These are phyloP conservation scores for Macrolepiota albuminosa DNA, from an alignment of 768 basidiomycete genomes.

Conservation along the genomic window DNA sequence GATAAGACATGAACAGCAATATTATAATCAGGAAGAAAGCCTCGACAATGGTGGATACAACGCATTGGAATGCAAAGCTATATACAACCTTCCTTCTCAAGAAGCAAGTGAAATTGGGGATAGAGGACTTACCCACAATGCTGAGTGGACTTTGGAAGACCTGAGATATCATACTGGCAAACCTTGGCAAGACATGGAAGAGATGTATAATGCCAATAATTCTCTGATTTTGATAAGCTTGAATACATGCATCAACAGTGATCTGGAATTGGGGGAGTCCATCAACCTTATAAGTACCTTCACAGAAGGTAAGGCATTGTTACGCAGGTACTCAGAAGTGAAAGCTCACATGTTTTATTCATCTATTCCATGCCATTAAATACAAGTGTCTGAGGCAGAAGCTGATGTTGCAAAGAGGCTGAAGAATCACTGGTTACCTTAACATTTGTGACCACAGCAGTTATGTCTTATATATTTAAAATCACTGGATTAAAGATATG, in stretches of 20 bases:
- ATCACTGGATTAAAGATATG: neutral
- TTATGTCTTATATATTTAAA: neutral
- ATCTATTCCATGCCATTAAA: neutral
- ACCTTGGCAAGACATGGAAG: neutral
- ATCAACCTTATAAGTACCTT: constrained; percentile 25
- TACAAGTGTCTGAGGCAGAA: constrained; percentile 44
- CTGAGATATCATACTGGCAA: neutral
- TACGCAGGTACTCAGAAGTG: constrained; percentile 32
- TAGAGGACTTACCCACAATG: neutral
- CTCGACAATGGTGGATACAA: neutral
- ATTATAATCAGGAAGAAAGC: neutral
- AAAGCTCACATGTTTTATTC: constrained; percentile 2
- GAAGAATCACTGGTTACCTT: constrained; percentile 63
- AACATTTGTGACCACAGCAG: constrained; percentile 34
- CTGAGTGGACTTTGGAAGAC: neutral
- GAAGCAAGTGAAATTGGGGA: neutral
- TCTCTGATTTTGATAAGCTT: neutral
- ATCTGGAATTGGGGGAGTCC: neutral
- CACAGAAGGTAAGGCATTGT: constrained; percentile 48
- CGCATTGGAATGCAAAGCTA: neutral
- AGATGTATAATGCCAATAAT: neutral
- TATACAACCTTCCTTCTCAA: neutral
- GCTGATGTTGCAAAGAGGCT: constrained; percentile 55
- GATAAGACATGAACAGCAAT: neutral
- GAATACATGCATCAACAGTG: constrained; percentile 7